Conservation (phyloP, 805 yeast genomes). For the Candida sakaeoensis region DNA sequence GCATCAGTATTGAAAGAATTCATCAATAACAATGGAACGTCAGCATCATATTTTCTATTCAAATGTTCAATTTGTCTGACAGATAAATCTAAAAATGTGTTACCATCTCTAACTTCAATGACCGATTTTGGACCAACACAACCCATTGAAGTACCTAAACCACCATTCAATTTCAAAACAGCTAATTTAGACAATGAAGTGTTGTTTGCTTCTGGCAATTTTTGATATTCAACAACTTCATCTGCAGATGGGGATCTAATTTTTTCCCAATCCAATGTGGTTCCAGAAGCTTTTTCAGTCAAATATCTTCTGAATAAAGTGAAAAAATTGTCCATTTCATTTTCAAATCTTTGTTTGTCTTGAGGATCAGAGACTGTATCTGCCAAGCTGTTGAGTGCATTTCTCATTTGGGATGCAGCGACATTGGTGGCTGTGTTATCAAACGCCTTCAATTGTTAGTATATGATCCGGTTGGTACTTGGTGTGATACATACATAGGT, state of each 20-base stretch:
- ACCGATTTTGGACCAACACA: constrained; percentile 99
- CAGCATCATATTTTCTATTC: constrained; percentile 84
- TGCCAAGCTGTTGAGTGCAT: constrained; percentile 83
- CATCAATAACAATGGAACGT: constrained; percentile 95
- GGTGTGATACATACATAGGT: constrained; percentile 53
- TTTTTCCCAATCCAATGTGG: constrained; percentile 88
- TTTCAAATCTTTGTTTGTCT: constrained; percentile 62
- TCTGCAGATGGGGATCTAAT: constrained; percentile 86
- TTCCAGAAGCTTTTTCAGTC: constrained; percentile 82
- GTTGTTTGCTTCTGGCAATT: constrained; percentile 36
- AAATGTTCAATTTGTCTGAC: constrained; percentile 96
- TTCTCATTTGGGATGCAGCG: constrained; percentile 97
- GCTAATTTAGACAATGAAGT: constrained; percentile 70
- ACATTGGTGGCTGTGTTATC: constrained; percentile 93
- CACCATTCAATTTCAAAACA: constrained; percentile 95
- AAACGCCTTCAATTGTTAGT: constrained; percentile 57
- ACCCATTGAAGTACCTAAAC: constrained; percentile 98
- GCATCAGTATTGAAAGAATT: constrained; percentile 97
- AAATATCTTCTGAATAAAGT: constrained; percentile 90
- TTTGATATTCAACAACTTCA: constrained; percentile 80
- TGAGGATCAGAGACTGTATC: constrained; percentile 66
- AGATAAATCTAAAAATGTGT: constrained; percentile 90
- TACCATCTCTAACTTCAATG: constrained; percentile 98
- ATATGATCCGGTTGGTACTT: not conserved
- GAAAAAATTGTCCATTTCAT: constrained; percentile 92